Evolutionary conservation across 306 rosid genomes (phyloP).

Genomic region (Spatholobus suberectus): DNA sequence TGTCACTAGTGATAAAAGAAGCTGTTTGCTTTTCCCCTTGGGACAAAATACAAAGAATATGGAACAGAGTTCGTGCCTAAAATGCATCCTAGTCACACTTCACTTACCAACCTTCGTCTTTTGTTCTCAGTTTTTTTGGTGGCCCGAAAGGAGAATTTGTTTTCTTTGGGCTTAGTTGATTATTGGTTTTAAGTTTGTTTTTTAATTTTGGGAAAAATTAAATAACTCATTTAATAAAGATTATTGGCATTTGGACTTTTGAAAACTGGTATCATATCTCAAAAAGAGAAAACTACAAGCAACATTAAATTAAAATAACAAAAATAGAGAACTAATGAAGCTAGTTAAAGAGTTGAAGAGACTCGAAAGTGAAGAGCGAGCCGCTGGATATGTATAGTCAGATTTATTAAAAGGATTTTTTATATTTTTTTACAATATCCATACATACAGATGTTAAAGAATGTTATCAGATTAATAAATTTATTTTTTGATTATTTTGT

Average conservation of each 20-base stretch:
- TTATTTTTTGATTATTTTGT: too few species aligned
- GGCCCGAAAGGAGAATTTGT: neutral
- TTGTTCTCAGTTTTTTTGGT: neutral
- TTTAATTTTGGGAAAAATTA: neutral
- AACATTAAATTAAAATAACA: too few species aligned
- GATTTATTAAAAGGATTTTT: too few species aligned
- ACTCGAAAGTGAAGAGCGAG: too few species aligned
- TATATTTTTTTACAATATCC: too few species aligned
- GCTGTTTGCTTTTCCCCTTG: neutral
- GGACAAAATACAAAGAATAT: neutral
- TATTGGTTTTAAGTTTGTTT: neutral
- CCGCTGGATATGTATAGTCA: too few species aligned
- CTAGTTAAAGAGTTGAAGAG: too few species aligned
- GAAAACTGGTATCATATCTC: neutral
- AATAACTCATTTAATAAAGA: neutral
- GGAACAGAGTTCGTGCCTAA: neutral
- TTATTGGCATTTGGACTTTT: neutral
- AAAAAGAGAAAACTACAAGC: neutral
- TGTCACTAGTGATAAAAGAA: neutral
- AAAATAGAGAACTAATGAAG: too few species aligned
- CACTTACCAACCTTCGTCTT: slow-evolving; percentile 41
- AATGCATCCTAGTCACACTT: slow-evolving; percentile 39
- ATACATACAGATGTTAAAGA: too few species aligned
- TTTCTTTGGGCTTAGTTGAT: neutral
- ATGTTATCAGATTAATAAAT: too few species aligned